Evolutionary conservation across 148 eudicot species (phyloP).

Genomic region (Arctostaphylos glauca): DNA sequence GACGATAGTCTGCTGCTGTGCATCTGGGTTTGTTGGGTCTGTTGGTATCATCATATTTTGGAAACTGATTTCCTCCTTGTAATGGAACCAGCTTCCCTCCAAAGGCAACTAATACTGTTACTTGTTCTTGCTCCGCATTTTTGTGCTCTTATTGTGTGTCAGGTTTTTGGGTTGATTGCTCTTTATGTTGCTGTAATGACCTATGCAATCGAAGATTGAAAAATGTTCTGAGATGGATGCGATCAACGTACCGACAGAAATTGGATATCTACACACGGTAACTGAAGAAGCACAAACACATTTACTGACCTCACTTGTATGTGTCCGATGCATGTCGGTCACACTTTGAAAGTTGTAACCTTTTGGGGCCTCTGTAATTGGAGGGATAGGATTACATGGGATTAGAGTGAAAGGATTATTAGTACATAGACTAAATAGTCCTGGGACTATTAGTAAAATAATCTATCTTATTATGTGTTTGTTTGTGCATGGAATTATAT

Average conservation of each 20-base stretch:
- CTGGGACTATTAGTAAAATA: no score
- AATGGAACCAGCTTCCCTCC: slow-evolving; percentile 11
- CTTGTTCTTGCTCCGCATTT: neutral
- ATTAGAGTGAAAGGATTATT: no score
- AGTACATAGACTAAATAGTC: no score
- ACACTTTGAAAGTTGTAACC: no score
- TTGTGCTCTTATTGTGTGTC: neutral
- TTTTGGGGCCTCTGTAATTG: no score
- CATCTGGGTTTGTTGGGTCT: slow-evolving; percentile 13
- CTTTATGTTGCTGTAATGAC: neutral
- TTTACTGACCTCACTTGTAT: neutral
- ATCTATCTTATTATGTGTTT: no score
- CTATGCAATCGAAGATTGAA: neutral
- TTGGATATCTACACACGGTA: neutral
- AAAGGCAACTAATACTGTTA: slow-evolving; percentile 9
- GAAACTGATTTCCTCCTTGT: slow-evolving; percentile 1
- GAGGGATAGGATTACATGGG: no score
- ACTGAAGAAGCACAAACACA: neutral
- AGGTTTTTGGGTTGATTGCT: neutral
- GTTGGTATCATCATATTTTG: slow-evolving; percentile 7
- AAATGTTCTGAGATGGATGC: neutral
- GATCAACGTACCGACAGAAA: neutral
- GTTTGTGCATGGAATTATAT: no score
- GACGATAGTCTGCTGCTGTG: slow-evolving; percentile 16
- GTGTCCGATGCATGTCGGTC: neutral